Conservation (phyloP, 192 early-diverging fungal genomes). For the Gryganskiella cystojenkinii region DNA sequence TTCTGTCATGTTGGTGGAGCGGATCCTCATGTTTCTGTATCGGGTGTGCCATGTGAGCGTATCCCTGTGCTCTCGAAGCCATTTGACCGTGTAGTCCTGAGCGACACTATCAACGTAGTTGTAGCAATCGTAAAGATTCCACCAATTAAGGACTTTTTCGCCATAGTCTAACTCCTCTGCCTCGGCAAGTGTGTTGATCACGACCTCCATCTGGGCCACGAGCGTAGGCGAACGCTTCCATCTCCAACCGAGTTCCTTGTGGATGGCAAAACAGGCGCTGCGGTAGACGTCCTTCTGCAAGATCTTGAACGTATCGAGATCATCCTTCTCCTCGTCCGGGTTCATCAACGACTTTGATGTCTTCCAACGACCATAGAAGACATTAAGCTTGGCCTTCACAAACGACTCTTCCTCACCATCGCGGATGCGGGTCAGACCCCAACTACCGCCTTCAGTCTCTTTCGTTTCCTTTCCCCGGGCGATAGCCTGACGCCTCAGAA, state of each 20-base stretch:
- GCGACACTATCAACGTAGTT: conserved; percentile 5
- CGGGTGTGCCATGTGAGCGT: conserved; percentile 15
- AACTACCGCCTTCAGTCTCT: conserved; percentile 17
- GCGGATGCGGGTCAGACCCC: conserved; percentile 8
- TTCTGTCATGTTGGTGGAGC: conserved; percentile 1
- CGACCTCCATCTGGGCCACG: conserved; percentile 15
- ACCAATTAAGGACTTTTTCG: conserved; percentile 31
- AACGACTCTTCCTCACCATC: conserved; percentile 32
- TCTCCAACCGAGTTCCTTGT: conserved; percentile 22
- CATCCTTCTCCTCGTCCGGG: conserved; percentile 19
- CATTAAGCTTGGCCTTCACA: conserved; percentile 15
- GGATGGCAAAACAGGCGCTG: neutral
- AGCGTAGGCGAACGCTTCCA: conserved; percentile 41
- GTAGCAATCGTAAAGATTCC: neutral
- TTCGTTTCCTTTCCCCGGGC: conserved; percentile 6
- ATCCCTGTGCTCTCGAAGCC: conserved; percentile 15
- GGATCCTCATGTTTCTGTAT: conserved; percentile 15
- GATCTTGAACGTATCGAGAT: conserved; percentile 22
- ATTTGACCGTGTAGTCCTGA: conserved; percentile 2
- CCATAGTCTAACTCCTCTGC: conserved; percentile 17
- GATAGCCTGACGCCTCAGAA: neutral
- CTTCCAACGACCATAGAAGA: conserved; percentile 25
- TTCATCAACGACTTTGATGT: conserved; percentile 20
- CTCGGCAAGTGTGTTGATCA: conserved; percentile 4
- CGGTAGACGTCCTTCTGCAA: conserved; percentile 9